phyloP scores from a whole-genome alignment of 106 monocot genomes.

The Acorus gramineus region DNA sequence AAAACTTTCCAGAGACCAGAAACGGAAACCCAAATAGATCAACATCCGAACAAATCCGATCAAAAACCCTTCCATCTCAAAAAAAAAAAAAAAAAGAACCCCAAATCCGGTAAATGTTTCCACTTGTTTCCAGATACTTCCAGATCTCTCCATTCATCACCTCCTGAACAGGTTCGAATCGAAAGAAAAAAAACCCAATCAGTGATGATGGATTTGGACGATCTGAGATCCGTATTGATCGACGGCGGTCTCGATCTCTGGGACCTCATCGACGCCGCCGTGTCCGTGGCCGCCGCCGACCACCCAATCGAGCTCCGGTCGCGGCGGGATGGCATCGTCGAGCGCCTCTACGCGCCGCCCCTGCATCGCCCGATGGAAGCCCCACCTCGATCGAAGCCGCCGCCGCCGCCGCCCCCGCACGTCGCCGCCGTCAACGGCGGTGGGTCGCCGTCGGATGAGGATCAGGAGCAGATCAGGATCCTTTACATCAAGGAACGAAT shows the following conservation, averaged over 20 bases:
- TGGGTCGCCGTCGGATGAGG: conserved; percentile 4
- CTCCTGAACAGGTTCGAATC: too few species aligned
- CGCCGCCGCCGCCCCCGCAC: not conserved
- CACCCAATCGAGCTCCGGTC: conserved; percentile 32
- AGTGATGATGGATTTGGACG: conserved; percentile 33
- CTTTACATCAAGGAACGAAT: conserved; percentile 48
- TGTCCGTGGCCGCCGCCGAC: conserved; percentile 38
- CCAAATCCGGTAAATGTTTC: too few species aligned
- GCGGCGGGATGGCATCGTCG: conserved; percentile 43
- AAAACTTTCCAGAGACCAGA: too few species aligned
- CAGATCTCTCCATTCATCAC: too few species aligned
- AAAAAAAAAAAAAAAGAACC: too few species aligned
- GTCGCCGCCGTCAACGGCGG: not conserved
- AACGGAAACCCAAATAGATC: too few species aligned
- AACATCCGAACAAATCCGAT: too few species aligned
- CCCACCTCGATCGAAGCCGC: too few species aligned
- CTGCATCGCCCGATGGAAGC: too few species aligned
- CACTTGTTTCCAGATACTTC: too few species aligned
- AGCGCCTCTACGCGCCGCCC: conserved; percentile 20
- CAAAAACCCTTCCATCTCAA: too few species aligned
- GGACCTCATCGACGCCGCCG: conserved; percentile 40
- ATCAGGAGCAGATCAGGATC: conserved; percentile 23
- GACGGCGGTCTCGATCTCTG: conserved; percentile 37
- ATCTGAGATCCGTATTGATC: conserved; percentile 18
- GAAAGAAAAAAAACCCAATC: too few species aligned